Conservation (phyloP, 257 asterid genomes). For the Henckelia pumila region DNA sequence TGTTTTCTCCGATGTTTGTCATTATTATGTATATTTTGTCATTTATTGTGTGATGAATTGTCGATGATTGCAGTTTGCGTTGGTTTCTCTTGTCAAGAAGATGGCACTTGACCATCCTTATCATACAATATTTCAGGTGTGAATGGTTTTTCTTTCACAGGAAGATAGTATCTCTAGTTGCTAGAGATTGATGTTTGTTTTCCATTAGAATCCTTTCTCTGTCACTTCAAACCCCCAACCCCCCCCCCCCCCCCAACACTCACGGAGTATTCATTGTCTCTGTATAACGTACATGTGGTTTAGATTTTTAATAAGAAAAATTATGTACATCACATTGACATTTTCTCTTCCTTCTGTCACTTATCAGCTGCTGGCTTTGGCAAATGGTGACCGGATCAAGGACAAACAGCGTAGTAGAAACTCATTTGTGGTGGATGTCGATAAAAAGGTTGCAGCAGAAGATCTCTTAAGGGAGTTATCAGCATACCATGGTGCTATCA, state of each 20-base stretch:
- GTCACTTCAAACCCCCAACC: not conserved
- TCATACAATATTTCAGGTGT: constrained; percentile 94
- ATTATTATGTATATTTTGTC: not conserved
- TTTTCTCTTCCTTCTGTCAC: constrained; percentile 24
- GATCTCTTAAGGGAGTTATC: constrained; percentile 76
- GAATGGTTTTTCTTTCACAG: constrained; percentile 13
- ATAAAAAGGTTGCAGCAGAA: constrained; percentile 93
- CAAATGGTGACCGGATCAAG: constrained; percentile 96
- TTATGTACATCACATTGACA: constrained; percentile 15
- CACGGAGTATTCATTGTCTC: constrained; percentile 16
- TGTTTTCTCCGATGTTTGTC: constrained; percentile 5
- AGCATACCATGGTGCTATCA: constrained; percentile 69
- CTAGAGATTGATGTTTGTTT: not conserved
- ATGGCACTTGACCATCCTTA: constrained; percentile 95
- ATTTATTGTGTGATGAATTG: constrained; percentile 4
- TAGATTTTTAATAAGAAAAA: constrained; percentile 16
- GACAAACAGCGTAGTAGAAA: constrained; percentile 95
- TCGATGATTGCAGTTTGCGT: constrained; percentile 64
- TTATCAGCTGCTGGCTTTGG: constrained; percentile 83
- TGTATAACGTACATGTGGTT: constrained; percentile 19
- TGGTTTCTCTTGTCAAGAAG: constrained; percentile 88
- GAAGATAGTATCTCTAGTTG: constrained; percentile 23
- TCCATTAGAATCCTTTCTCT: constrained; percentile 1
- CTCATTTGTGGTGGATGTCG: constrained; percentile 92
- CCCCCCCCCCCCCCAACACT: too few relatives aligned